Percentiles rank a stretch among this genome's conserved stretches.
These are phyloP conservation scores for Tephrocybe rancida DNA, from an alignment of 768 basidiomycete genomes.

Conservation along the genomic window DNA sequence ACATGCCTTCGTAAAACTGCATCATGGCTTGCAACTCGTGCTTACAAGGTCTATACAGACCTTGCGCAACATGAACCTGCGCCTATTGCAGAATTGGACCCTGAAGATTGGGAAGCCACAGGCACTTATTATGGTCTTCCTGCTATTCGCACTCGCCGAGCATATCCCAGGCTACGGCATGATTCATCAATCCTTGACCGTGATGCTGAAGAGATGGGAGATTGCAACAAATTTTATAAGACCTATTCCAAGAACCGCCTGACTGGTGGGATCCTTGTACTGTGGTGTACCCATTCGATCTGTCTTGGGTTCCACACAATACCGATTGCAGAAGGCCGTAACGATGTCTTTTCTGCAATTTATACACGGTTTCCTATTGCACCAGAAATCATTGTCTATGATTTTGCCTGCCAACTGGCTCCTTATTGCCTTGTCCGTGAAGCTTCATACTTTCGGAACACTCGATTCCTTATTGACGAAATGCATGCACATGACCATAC, in stretches of 20 bases:
- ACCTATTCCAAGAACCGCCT: conserved; percentile 6
- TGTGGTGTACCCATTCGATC: conserved; percentile 34
- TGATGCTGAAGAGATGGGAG: conserved; percentile 7
- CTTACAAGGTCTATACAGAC: background rate
- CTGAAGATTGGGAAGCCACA: background rate
- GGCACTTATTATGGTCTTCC: conserved; percentile 4
- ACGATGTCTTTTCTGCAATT: conserved; percentile 41
- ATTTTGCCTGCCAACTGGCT: conserved; percentile 20
- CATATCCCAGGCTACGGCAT: background rate
- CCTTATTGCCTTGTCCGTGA: conserved; percentile 21
- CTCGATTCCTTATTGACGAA: conserved; percentile 16
- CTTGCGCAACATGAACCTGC: conserved; percentile 3
- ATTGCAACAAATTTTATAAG: conserved; percentile 6
- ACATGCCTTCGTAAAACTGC: background rate
- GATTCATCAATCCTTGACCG: background rate
- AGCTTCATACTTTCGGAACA: conserved; percentile 17
- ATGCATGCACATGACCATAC: conserved; percentile 19
- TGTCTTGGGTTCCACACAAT: conserved; percentile 38
- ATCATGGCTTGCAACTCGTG: conserved; percentile 1
- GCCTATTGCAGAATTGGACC: background rate
- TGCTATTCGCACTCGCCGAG: background rate
- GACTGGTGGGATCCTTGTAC: conserved; percentile 31
- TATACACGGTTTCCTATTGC: conserved; percentile 30
- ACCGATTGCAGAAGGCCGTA: conserved; percentile 34
- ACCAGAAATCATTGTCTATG: conserved; percentile 17